Evolutionary conservation across 768 basidiomycete genomes (phyloP), one percentile per base, ranked within the genome.

Genomic region (Dendrothele bispora): DNA sequence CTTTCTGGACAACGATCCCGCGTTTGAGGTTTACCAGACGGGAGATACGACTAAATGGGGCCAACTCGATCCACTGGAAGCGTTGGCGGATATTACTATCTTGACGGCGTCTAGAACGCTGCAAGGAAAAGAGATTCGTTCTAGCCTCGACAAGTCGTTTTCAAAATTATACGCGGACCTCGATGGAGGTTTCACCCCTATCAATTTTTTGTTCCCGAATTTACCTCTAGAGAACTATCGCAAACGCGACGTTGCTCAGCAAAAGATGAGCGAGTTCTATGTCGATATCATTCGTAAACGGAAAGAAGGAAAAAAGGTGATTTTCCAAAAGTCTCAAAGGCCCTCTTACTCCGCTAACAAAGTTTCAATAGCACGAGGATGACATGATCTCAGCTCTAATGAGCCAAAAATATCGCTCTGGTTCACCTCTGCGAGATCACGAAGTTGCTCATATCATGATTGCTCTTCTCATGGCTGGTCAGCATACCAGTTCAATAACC

Each of bases 401-500:
- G 54, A 67, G 69, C 44, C 79, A 83, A 55, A 72, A 68, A 35
- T 89, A 89, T 66, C 80, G 80, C 53, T 72, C 78, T 53, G 87
- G 87, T 32, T 69, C 74, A 27, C 59, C 72, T 2, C 66, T 89
- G 24, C 71, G 71, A 27, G 85, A 89, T 55, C 79, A 81, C 49
- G 84, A 89, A 57, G 79, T 89, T 46, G 85, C 88, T 0, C 88
- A 89, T 61, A 87, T 89, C 59, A 73, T 89, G 77, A 89, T 88
- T 54, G 87, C 87, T 7, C 73, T 89, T 25, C 76, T 89, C 43
- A 89, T 89, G 87, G 87, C 88, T 22, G 87, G 87, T 12, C 87
- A 89, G 61, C 87, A 89, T 65, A 89, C 87, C 3, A 84, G 81
- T 53, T 86, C 88, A 3, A 79, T 86, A 5, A 83, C 83, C 7